Conservation (phyloP, 257 asterid species). For the Primulina huaijiensis region DNA sequence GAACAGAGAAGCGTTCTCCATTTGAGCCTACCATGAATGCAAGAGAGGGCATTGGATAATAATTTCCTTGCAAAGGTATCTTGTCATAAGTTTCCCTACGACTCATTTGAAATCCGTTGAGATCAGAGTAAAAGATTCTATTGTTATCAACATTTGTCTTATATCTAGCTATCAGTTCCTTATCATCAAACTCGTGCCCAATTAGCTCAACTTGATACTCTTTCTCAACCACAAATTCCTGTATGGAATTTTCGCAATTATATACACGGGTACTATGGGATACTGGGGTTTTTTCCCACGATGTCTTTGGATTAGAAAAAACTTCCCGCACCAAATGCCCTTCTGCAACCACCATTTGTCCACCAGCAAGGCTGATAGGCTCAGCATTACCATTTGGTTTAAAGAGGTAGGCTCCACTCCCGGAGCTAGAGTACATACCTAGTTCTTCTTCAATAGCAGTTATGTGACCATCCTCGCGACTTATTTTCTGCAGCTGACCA, state of each 20-base stretch:
- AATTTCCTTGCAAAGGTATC: constrained; percentile 93
- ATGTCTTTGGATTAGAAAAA: constrained; percentile 67
- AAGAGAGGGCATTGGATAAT: constrained; percentile 94
- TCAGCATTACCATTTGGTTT: constrained; percentile 85
- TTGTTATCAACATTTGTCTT: constrained; percentile 67
- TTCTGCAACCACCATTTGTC: constrained; percentile 64
- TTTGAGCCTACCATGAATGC: constrained; percentile 72
- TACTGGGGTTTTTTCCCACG: constrained; percentile 62
- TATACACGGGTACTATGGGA: constrained; percentile 87
- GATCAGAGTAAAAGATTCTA: constrained; percentile 76
- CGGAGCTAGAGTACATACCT: constrained; percentile 74
- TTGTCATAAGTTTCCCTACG: constrained; percentile 90
- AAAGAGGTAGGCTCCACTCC: constrained; percentile 92
- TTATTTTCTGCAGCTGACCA: constrained; percentile 71
- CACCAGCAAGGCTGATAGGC: constrained; percentile 54
- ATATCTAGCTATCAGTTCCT: constrained; percentile 72
- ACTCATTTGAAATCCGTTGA: constrained; percentile 94
- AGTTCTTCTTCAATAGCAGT: constrained; percentile 68
- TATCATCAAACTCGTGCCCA: constrained; percentile 57
- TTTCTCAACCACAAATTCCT: constrained; percentile 80
- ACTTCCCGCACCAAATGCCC: constrained; percentile 85
- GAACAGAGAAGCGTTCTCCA: constrained; percentile 85
- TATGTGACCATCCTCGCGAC: constrained; percentile 46
- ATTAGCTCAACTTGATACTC: constrained; percentile 92
- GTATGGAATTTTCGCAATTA: constrained; percentile 53